A percentile compares a stretch with the other conserved stretches of the same genome.
Evolutionary conservation across 805 yeast species (phyloP).

Genomic region (Teunomyces lycoperdinae): DNA sequence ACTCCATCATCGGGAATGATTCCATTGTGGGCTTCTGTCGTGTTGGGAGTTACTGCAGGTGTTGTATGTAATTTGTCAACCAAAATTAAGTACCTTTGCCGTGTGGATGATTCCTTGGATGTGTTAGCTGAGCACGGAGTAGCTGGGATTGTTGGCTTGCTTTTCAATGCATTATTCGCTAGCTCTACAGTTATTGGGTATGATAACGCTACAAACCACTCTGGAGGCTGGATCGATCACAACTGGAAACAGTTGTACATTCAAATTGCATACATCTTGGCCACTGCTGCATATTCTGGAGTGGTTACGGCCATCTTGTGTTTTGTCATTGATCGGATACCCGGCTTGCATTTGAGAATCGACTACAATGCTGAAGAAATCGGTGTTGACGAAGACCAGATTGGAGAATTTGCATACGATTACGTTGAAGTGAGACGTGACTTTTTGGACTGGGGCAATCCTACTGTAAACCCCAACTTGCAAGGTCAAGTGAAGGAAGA

Average conservation of each 20-base stretch:
- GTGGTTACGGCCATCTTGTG: conserved; percentile 79
- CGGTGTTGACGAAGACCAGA: conserved; percentile 95
- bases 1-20: conserved; percentile 93
- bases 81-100: conserved; percentile 73
- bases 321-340: conserved; percentile 68
- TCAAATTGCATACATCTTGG: conserved; percentile 80
- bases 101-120: conserved; percentile 92
- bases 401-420: conserved; percentile 98
- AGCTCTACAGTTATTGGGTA: conserved; percentile 86
- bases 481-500: neutral
- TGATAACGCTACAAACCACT: conserved; percentile 80
- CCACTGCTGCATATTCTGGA: conserved; percentile 69
- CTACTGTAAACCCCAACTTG: conserved; percentile 11
- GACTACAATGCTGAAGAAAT: conserved; percentile 79
- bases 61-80: conserved; percentile 87
- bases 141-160: conserved; percentile 86
- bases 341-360: conserved; percentile 78
- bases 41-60: conserved; percentile 80
- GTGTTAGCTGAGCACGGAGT: conserved; percentile 98
- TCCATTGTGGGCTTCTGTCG: conserved; percentile 86
- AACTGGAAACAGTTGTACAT: conserved; percentile 90
- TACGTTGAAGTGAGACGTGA: conserved; percentile 96
- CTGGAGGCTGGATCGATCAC: conserved; percentile 90
- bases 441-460: conserved; percentile 56
- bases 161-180: conserved; percentile 88